These are phyloP conservation scores for Pleurozium schreberi DNA, from an alignment of 225 moss, liverwort and hornwort species.

Conservation along the genomic window DNA sequence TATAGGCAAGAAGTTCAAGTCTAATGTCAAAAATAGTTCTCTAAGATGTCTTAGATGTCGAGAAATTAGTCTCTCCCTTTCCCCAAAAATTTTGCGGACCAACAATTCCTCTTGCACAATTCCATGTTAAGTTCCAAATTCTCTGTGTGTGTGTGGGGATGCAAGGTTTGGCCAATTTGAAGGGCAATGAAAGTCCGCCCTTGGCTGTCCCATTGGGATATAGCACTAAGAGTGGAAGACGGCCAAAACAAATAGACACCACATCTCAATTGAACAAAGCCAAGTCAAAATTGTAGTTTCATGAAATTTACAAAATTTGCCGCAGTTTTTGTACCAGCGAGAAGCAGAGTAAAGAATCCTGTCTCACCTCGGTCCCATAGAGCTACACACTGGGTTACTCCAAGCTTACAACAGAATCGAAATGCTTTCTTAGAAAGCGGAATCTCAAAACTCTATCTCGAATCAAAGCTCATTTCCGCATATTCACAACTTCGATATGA, in stretches of 20 bases:
- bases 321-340: not conserved
- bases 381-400: not conserved
- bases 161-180: not conserved
- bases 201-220: not conserved
- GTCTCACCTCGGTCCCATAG: not conserved
- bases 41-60: too few species aligned
- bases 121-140: not conserved
- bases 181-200: not conserved
- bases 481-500: not conserved
- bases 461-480: not conserved
- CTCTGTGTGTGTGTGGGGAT: too few species aligned
- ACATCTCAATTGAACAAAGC: not conserved
- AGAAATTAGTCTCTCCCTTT: too few species aligned
- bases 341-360: not conserved
- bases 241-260: not conserved
- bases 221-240: not conserved
- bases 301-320: not conserved
- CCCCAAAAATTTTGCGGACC: not conserved
- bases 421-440: not conserved
- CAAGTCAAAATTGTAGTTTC: not conserved
- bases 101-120: not conserved
- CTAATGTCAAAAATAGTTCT: not conserved
- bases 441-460: not conserved
- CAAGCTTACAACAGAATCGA: not conserved
- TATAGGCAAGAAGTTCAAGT: not conserved